Percentiles rank a stretch among this genome's conserved stretches.
Conservation (phyloP, 2,329 filamentous ascomycete species). For the Ceratocystis alfenasii region DNA sequence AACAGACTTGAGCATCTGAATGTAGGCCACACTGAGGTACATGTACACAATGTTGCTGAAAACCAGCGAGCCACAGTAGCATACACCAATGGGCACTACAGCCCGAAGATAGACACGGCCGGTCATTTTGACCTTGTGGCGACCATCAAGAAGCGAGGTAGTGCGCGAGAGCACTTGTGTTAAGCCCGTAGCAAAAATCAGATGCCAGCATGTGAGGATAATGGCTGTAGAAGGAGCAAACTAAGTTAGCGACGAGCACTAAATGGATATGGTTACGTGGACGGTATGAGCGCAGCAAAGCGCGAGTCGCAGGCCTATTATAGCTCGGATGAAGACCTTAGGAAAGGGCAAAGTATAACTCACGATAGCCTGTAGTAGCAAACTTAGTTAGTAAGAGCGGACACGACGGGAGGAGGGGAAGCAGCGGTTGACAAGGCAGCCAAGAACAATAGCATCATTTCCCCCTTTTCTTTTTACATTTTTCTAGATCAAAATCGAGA, state of each 20-base stretch:
- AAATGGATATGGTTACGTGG: neutral
- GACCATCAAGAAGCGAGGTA: constrained; percentile 50
- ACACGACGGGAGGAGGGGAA: neutral
- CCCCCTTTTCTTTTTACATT: neutral
- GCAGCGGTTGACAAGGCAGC: neutral
- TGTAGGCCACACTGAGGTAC: constrained; percentile 55
- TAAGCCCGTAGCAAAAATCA: constrained; percentile 52
- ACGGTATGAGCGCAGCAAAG: neutral
- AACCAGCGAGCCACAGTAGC: constrained; percentile 54
- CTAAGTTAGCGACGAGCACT: constrained; percentile 3
- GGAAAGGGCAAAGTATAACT: neutral
- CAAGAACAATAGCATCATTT: neutral
- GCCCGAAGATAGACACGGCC: constrained; percentile 48
- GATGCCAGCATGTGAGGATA: constrained; percentile 56
- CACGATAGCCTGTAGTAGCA: constrained; percentile 2
- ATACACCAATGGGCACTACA: constrained; percentile 53
- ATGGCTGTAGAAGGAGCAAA: constrained; percentile 31
- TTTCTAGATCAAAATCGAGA: neutral
- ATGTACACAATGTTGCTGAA: constrained; percentile 58
- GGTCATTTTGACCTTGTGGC: constrained; percentile 50
- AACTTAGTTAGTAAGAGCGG: neutral
- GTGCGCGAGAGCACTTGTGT: constrained; percentile 55
- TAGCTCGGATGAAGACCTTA: neutral
- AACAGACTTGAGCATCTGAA: constrained; percentile 60
- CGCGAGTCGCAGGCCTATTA: neutral